Evolutionary conservation across 2,329 filamentous ascomycete genomes (phyloP), one percentile per base, ranked within the genome.

Genomic region (Fusarium zealandicum): DNA sequence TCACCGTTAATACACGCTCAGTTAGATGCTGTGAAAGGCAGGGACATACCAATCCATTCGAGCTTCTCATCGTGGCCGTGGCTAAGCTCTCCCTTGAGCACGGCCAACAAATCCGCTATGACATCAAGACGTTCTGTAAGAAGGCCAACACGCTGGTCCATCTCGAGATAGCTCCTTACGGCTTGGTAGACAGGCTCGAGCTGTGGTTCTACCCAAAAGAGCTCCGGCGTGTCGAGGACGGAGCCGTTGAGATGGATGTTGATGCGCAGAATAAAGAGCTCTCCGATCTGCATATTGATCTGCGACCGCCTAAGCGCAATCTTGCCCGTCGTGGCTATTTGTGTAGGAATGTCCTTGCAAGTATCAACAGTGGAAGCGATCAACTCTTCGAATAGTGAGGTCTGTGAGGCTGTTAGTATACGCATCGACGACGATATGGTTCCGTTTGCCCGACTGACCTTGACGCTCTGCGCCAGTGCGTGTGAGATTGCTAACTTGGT

Each of bases 231-330:
- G 73, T 99, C 95, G 32, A 99, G 87, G 6, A 99, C 93, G 25
- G 91, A 96, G 28, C 95, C 95, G 73, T 98, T 96, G 43, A 99
- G 83, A 76, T 99, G 96, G 69, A 99, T 98, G 73, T 95, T 97
- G 78, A 99, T 98, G 55, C 95, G 87, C 27, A 99, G 80, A 70
- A 99, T 98, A 75, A 99, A 99, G 47, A 99, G 85, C 77, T 99
- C 93, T 72, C 95, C 95, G 57, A 99, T 97, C 76, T 98, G 93
- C 93, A 98, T 98, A 80, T 98, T 98, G 80, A 99, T 97, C 72
- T 98, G 87, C 54, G 87, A 86, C 36, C 93, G 87, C 53, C 88
- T 92, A 53, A 99, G 85, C 49, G 90, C 88, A 69, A 99, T 95
- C 70, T 93, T 95, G 60, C 95, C 95, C 0, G 93, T 97, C 61